Evolutionary conservation across 2,329 filamentous ascomycete species (phyloP).

Genomic region (Pseudogymnoascus sp.): DNA sequence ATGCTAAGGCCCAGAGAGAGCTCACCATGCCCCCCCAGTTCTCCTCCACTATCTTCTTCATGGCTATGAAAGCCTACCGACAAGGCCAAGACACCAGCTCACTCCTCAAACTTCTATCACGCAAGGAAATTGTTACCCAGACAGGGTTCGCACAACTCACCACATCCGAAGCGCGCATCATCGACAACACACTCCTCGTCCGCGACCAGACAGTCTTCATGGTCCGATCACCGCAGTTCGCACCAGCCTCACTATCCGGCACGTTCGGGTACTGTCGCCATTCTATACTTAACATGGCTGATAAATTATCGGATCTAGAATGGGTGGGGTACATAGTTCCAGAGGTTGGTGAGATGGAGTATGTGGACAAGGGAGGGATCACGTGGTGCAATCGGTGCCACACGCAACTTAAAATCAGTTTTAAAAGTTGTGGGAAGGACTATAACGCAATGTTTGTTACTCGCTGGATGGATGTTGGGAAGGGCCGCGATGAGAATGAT

Average conservation of each 20-base stretch:
- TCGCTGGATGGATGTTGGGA: constrained; percentile 15
- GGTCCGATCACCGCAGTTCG: constrained; percentile 7
- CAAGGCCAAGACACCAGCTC: constrained; percentile 7
- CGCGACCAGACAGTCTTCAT: constrained; percentile 15
- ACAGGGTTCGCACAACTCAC: constrained; percentile 6
- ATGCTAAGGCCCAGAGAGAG: neutral
- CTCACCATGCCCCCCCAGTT: neutral
- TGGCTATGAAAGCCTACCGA: constrained; percentile 16
- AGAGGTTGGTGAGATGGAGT: neutral
- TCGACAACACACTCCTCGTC: constrained; percentile 11
- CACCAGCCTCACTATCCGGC: constrained; percentile 9
- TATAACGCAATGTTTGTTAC: constrained; percentile 14
- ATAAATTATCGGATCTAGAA: neutral
- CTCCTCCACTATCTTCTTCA: constrained; percentile 13
- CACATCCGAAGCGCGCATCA: constrained; percentile 10
- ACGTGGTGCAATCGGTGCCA: constrained; percentile 11
- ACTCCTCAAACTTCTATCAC: constrained; percentile 2
- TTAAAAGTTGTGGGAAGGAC: constrained; percentile 12
- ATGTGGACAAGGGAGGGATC: constrained; percentile 10
- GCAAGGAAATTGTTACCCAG: neutral
- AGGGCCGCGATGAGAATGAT: constrained; percentile 9
- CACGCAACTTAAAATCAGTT: constrained; percentile 13
- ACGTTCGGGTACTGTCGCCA: constrained; percentile 11
- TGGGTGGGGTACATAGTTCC: constrained; percentile 10
- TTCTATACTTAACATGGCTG: neutral